A percentile compares a stretch with the other conserved stretches of the same genome.
These are phyloP conservation scores for Botryotinia globosa DNA, from an alignment of 2,329 filamentous ascomycete genomes.

Conservation along the genomic window DNA sequence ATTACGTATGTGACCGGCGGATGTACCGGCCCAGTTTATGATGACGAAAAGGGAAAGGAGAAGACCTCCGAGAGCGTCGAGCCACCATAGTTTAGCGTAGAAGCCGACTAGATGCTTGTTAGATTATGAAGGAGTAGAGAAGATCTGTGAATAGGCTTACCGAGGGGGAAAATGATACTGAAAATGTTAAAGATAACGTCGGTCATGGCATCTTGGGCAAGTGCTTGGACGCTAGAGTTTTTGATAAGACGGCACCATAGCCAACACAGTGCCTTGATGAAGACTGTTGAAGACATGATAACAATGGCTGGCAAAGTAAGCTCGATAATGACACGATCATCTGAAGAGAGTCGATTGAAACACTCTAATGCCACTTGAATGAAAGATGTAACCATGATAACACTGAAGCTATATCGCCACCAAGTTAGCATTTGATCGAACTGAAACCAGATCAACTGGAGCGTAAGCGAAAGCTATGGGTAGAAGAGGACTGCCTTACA, in stretches of 20 bases:
- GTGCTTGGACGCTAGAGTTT: conserved; percentile 61
- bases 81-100: conserved; percentile 61
- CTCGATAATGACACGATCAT: conserved; percentile 46
- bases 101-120: conserved; percentile 48
- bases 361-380: conserved; percentile 60
- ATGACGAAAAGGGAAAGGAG: conserved; percentile 65
- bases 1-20: conserved; percentile 56
- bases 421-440: neutral
- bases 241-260: conserved; percentile 58
- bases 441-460: neutral
- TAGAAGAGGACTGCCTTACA: conserved; percentile 33
- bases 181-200: conserved; percentile 64
- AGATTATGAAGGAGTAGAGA: neutral
- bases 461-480: neutral
- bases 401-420: conserved; percentile 45
- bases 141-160: conserved; percentile 25
- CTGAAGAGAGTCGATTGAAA: conserved; percentile 54
- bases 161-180: conserved; percentile 58
- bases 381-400: conserved; percentile 63
- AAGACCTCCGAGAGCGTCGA: conserved; percentile 60
- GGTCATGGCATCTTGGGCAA: conserved; percentile 62
- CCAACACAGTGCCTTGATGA: conserved; percentile 59
- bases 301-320: conserved; percentile 54
- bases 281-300: conserved; percentile 55
- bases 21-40: conserved; percentile 64